These are phyloP conservation scores for Allantophomopsis lycopodina DNA, from an alignment of 2,329 filamentous ascomycete genomes.

Conservation along the genomic window DNA sequence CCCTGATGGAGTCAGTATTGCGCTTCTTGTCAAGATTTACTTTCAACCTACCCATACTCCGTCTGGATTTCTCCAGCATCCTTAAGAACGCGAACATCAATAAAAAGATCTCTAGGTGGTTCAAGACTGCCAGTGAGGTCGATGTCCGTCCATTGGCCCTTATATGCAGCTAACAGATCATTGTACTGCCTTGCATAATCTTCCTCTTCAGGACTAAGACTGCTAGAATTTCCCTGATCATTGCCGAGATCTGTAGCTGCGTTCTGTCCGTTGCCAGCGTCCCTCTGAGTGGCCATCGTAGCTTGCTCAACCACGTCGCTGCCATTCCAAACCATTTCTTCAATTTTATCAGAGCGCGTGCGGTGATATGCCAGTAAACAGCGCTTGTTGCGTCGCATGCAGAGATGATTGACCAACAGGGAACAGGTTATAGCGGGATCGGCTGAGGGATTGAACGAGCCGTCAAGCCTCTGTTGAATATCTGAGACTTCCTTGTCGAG, in stretches of 20 bases:
- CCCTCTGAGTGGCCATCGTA: conserved; percentile 30
- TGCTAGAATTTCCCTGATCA: conserved; percentile 47
- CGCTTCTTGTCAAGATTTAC: background rate
- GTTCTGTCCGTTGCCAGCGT: conserved; percentile 16
- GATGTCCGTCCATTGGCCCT: conserved; percentile 96
- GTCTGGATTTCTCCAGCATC: conserved; percentile 98
- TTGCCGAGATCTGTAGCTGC: conserved; percentile 19
- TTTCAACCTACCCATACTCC: conserved; percentile 61
- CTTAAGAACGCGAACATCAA: conserved; percentile 89
- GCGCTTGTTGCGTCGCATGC: conserved; percentile 90
- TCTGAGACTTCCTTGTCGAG: conserved; percentile 52
- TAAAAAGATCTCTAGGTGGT: conserved; percentile 74
- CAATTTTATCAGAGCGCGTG: conserved; percentile 78
- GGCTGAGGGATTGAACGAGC: conserved; percentile 65
- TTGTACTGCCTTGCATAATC: conserved; percentile 89
- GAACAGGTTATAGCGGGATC: conserved; percentile 78
- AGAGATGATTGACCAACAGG: conserved; percentile 83
- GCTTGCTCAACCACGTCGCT: conserved; percentile 65
- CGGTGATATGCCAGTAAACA: conserved; percentile 91
- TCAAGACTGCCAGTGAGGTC: conserved; percentile 73
- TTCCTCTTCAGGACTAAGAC: conserved; percentile 87
- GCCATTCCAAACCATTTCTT: conserved; percentile 87
- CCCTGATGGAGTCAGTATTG: conserved; percentile 31
- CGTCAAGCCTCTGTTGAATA: conserved; percentile 70
- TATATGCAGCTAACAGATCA: conserved; percentile 88